Conservation (phyloP, 108 stramenopile species). For the Cyclotella atomus region DNA sequence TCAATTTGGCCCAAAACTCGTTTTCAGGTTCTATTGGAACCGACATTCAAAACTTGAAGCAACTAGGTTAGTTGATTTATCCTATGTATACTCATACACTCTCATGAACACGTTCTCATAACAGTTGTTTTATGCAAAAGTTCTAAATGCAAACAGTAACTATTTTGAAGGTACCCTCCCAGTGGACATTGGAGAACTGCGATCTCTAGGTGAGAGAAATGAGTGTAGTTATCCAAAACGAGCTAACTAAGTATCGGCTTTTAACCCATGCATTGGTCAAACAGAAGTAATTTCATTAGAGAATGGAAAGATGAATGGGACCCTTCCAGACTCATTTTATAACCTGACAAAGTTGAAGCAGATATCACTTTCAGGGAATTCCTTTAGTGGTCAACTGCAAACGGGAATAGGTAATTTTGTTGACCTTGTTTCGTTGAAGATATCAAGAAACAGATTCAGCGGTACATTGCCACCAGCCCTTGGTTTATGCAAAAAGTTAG, state of each 20-base stretch:
- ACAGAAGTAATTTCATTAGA: neutral
- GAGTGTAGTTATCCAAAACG: neutral
- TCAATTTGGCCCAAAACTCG: no score
- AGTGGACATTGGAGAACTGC: neutral
- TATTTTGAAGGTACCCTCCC: neutral
- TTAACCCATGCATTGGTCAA: neutral
- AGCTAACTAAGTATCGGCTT: neutral
- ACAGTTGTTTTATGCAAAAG: no score
- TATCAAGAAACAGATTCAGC: slow-evolving; percentile 36
- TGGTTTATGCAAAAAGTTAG: slow-evolving; percentile 26
- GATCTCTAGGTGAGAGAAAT: neutral
- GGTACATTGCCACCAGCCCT: slow-evolving; percentile 47
- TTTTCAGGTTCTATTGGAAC: no score
- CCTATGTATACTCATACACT: no score
- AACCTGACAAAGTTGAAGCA: slow-evolving; percentile 9
- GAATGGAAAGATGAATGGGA: slow-evolving; percentile 6
- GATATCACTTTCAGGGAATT: slow-evolving; percentile 23
- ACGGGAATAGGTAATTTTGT: slow-evolving; percentile 28
- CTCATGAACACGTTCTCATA: neutral
- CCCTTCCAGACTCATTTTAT: slow-evolving; percentile 5
- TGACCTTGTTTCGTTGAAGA: slow-evolving; percentile 26
- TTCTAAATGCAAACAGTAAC: neutral
- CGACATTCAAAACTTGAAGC: no score
- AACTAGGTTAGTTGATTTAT: slow-evolving; percentile 33
- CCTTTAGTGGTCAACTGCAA: slow-evolving; percentile 35